Evolutionary conservation across 192 early-diverging fungal species (phyloP), one percentile per base, ranked within the genome.

Genomic region (Backusella parvicylindrica): DNA sequence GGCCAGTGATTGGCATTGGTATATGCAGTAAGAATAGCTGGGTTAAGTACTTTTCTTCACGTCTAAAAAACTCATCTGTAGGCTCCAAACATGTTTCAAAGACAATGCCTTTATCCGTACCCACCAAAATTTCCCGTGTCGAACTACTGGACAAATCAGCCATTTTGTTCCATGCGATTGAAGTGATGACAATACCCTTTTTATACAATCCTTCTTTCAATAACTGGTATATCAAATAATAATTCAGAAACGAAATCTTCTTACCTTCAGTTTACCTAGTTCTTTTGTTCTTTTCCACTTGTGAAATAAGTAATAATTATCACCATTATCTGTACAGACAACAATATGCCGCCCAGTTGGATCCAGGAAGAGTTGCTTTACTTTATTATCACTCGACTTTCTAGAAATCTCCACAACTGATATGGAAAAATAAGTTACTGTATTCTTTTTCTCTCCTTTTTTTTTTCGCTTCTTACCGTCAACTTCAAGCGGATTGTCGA

Each of bases 71-170:
- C 28, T 97, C 95, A 63, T 93, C 92, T 0, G 89, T 91, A 1
- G 96, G 92, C 72, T 92, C 89, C 18, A 98, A 81, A 71, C 95
- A 94, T n/a, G 93, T 91, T 81, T 98, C 97, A 80, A 90, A 96
- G 41, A 98, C 88, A 63, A 89, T 85, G 23, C 97, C 97, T 37
- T 93, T 90, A 49, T 91, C 87, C 8, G 91, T 91, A 33, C 94
- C 97, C 41, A 98, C 79, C 68, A 98, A 83, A 60, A 97, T 92
- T 11, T 91, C 86, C 41, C 89, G 89, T 2, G 97, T 97, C 2
- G 92, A 91, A 6, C 84, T 79, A 56, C 86, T 87, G 0, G 69
- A 76, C 1, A 76, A 64, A 13, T 79, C 74, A 41, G 84, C 87
- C n/a, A 77, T 67, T 67, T 88, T 86, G 49, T 93, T 95, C 97